A percentile compares a stretch with the other conserved stretches of the same genome.
Evolutionary conservation across 352 stramenopile genomes (phyloP).

Genomic region (Thalassiosira hispida): DNA sequence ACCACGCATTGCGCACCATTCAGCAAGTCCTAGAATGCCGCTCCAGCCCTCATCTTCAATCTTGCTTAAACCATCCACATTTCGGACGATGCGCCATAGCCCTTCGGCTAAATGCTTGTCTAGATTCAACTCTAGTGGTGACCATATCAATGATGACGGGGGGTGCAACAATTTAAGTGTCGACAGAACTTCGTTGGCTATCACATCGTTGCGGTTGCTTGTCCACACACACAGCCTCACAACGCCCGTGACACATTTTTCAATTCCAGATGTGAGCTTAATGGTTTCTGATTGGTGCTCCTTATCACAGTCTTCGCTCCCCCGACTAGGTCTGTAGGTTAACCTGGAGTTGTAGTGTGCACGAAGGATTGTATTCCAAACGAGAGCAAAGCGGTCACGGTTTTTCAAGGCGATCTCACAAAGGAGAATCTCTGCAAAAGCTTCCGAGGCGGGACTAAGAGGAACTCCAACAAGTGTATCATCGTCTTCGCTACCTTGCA

Average conservation of each 20-base stretch:
- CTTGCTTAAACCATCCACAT: slow-evolving; percentile 65
- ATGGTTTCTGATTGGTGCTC: slow-evolving; percentile 45
- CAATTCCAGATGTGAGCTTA: slow-evolving; percentile 66
- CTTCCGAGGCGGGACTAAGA: slow-evolving; percentile 77
- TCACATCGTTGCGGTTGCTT: slow-evolving; percentile 51
- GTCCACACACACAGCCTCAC: slow-evolving; percentile 67
- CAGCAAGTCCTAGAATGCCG: slow-evolving; percentile 65
- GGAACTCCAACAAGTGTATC: slow-evolving; percentile 25
- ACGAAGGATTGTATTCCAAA: slow-evolving; percentile 70
- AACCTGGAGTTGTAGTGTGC: slow-evolving; percentile 66
- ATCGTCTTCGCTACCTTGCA: slow-evolving; percentile 11
- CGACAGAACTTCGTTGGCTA: slow-evolving; percentile 61
- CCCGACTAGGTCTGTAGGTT: slow-evolving; percentile 29
- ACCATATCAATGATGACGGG: slow-evolving; percentile 43
- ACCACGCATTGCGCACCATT: slow-evolving; percentile 69
- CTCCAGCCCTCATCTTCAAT: slow-evolving; percentile 68
- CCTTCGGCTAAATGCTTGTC: slow-evolving; percentile 79
- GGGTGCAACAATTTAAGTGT: slow-evolving; percentile 52
- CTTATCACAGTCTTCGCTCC: slow-evolving; percentile 24
- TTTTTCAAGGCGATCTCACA: slow-evolving; percentile 82
- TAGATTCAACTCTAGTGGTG: slow-evolving; percentile 55
- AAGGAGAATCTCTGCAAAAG: slow-evolving; percentile 80
- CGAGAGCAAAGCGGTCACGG: slow-evolving; percentile 63
- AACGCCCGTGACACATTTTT: slow-evolving; percentile 80
- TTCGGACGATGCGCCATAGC: slow-evolving; percentile 72